phyloP scores from a whole-genome alignment of 2,329 filamentous ascomycete genomes.

The Trichoderma sp. region DNA sequence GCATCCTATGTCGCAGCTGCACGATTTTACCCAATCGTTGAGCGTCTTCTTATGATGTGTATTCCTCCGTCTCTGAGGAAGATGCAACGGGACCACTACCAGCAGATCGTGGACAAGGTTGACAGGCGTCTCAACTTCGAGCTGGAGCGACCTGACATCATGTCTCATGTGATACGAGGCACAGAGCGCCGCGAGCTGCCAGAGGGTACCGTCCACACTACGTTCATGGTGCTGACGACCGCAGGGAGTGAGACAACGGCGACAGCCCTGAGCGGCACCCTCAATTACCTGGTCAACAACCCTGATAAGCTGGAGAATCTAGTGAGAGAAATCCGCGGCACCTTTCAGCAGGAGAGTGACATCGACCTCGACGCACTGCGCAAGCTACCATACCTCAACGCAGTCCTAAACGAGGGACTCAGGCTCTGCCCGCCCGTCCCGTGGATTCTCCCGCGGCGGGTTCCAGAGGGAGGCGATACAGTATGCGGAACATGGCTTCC shows the following conservation, averaged over 20 bases:
- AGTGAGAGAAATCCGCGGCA: conserved; percentile 34
- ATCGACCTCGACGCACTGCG: conserved; percentile 22
- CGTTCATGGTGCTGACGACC: conserved; percentile 28
- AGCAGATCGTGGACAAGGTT: conserved; percentile 31
- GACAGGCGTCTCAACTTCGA: conserved; percentile 26
- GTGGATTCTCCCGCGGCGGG: conserved; percentile 39
- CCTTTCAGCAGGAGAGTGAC: conserved; percentile 19
- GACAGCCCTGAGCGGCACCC: conserved; percentile 31
- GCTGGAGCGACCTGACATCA: conserved; percentile 30
- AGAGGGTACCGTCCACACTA: conserved; percentile 37
- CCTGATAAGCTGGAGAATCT: conserved; percentile 35
- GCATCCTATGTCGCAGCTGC: conserved; percentile 6
- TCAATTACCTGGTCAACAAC: conserved; percentile 35
- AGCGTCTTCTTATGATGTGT: conserved; percentile 10
- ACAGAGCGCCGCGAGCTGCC: conserved; percentile 32
- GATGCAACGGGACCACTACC: not conserved
- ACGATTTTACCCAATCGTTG: conserved; percentile 9
- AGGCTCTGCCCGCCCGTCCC: conserved; percentile 49
- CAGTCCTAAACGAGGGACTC: conserved; percentile 51
- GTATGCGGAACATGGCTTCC: conserved; percentile 39
- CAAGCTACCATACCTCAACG: conserved; percentile 47
- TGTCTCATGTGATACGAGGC: conserved; percentile 33
- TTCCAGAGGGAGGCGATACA: conserved; percentile 32
- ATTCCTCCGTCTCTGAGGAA: not conserved
- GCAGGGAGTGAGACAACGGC: conserved; percentile 38